Conservation (phyloP, 1,284 basidiomycete genomes). For the Papiliotrema laurentii region DNA sequence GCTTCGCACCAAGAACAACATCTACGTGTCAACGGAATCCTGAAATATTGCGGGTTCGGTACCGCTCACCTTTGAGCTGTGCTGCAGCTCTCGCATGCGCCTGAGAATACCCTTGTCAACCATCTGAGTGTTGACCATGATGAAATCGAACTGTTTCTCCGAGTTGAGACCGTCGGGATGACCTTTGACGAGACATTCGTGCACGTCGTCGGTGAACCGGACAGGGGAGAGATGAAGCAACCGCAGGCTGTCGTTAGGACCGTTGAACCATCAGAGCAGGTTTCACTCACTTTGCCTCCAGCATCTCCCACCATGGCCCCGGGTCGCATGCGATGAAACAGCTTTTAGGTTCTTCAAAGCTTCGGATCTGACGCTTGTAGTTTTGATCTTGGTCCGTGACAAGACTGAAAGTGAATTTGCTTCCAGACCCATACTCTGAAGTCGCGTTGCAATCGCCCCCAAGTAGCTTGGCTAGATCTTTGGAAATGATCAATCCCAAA, state of each 20-base stretch:
- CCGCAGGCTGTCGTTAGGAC: slow-evolving; percentile 9
- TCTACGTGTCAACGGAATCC: slow-evolving; percentile 8
- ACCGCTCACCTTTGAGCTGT: slow-evolving; percentile 20
- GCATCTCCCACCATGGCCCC: slow-evolving; percentile 28
- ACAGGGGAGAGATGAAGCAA: slow-evolving; percentile 29
- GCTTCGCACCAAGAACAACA: slow-evolving; percentile 30
- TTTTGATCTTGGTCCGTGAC: slow-evolving; percentile 18
- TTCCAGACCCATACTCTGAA: slow-evolving; percentile 40
- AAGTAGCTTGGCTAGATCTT: slow-evolving; percentile 36
- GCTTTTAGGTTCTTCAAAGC: slow-evolving; percentile 3
- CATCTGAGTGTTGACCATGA: slow-evolving; percentile 25
- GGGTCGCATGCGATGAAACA: slow-evolving; percentile 21
- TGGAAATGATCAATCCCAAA: slow-evolving; percentile 45
- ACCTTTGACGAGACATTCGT: slow-evolving; percentile 14
- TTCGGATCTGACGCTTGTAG: neutral
- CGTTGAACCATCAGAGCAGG: neutral
- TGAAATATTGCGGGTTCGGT: neutral
- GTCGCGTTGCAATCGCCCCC: slow-evolving; percentile 42
- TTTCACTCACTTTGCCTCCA: slow-evolving; percentile 25
- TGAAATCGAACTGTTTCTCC: slow-evolving; percentile 14
- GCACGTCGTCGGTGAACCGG: slow-evolving; percentile 18
- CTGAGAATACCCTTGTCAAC: slow-evolving; percentile 10
- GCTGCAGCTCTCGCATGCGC: slow-evolving; percentile 24
- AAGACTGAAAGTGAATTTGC: slow-evolving; percentile 42
- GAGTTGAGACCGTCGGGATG: slow-evolving; percentile 22